These are phyloP conservation scores for Pisolithus sp. DNA, from an alignment of 768 basidiomycete species.

Conservation along the genomic window DNA sequence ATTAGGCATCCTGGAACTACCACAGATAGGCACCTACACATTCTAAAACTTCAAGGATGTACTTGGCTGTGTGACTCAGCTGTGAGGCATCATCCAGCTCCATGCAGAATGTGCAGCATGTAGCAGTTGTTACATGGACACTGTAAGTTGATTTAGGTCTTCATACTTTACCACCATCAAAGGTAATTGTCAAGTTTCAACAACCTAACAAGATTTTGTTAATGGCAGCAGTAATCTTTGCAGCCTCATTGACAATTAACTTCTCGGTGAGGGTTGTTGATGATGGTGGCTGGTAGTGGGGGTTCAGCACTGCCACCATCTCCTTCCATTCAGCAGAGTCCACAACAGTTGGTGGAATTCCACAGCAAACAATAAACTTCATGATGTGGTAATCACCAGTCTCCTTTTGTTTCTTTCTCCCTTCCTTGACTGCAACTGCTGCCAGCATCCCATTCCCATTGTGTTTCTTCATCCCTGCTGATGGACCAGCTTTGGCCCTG, in stretches of 20 bases:
- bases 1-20: neutral
- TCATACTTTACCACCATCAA: slow-evolving; percentile 15
- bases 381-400: slow-evolving; percentile 2
- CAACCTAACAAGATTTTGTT: neutral
- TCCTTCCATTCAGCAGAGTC: slow-evolving; percentile 2
- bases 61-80: slow-evolving; percentile 22
- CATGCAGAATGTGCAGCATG: slow-evolving; percentile 3
- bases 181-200: slow-evolving; percentile 13
- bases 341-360: slow-evolving; percentile 4
- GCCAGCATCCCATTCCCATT: neutral
- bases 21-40: neutral
- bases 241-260: slow-evolving; percentile 14
- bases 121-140: slow-evolving; percentile 12
- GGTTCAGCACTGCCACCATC: slow-evolving; percentile 1
- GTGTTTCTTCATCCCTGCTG: no score
- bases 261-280: slow-evolving; percentile 5
- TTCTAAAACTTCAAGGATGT: slow-evolving; percentile 17
- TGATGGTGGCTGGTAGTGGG: neutral
- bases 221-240: slow-evolving; percentile 1
- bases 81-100: slow-evolving; percentile 13
- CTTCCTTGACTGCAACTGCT: neutral
- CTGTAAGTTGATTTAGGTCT: slow-evolving; percentile 13
- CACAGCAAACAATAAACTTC: slow-evolving; percentile 7
- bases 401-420: neutral
- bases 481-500: no score